Evolutionary conservation across 306 rosid genomes (phyloP).

Genomic region (Luffa acutangula): DNA sequence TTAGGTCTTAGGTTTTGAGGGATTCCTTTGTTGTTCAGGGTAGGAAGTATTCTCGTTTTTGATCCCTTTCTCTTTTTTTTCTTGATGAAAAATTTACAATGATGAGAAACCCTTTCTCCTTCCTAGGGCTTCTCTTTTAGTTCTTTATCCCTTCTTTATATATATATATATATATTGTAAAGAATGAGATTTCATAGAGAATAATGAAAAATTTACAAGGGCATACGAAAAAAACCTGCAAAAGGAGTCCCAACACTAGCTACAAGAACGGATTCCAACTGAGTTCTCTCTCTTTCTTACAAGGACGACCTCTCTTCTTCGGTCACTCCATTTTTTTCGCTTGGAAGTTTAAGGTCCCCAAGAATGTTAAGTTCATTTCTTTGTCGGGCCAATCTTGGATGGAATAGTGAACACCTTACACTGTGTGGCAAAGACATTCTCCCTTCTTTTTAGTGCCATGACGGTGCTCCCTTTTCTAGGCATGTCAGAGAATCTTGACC

Average conservation of each 20-base stretch:
- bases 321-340: not conserved
- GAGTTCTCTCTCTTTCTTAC: not conserved
- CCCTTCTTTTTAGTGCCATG: not conserved
- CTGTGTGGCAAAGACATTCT: not conserved
- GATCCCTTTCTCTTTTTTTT: too few species aligned
- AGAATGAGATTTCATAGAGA: too few species aligned
- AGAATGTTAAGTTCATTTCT: not conserved
- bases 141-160: too few species aligned
- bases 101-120: too few species aligned
- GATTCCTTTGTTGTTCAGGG: not conserved
- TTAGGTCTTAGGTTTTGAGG: not conserved
- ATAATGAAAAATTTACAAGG: too few species aligned
- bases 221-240: too few species aligned
- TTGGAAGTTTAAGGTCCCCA: not conserved
- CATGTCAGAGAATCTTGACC: not conserved
- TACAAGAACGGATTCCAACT: too few species aligned
- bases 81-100: too few species aligned
- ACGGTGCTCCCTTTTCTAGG: not conserved
- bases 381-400: not conserved
- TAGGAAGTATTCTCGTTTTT: not conserved
- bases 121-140: too few species aligned
- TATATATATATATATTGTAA: too few species aligned
- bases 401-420: not conserved
- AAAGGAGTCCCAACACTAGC: too few species aligned
- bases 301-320: not conserved